phyloP scores from a whole-genome alignment of 106 monocot genomes.

The Dioscorea alata region DNA sequence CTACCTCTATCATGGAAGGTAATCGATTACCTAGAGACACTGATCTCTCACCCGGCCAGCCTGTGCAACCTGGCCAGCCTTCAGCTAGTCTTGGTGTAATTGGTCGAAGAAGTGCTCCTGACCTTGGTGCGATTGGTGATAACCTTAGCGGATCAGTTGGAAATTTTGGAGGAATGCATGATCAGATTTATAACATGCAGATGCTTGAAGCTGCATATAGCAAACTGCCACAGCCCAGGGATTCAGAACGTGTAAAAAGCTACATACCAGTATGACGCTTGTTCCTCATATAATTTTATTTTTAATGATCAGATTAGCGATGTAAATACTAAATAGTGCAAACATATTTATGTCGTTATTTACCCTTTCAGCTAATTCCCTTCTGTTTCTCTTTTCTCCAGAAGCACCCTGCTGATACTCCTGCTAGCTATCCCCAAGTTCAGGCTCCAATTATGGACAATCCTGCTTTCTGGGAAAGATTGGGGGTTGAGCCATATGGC shows the following conservation, averaged over 20 bases:
- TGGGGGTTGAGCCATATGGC: slow-evolving; percentile 57
- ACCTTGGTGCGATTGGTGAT: slow-evolving; percentile 91
- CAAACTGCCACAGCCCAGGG: slow-evolving; percentile 90
- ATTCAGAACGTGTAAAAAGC: slow-evolving; percentile 77
- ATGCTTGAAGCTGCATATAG: slow-evolving; percentile 83
- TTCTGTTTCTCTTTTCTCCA: slow-evolving; percentile 27
- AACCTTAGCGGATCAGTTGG: slow-evolving; percentile 51
- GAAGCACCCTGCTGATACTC: slow-evolving; percentile 79
- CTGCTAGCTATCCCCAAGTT: slow-evolving; percentile 81
- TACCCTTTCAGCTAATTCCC: neutral
- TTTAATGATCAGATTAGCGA: too few species aligned
- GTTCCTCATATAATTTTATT: neutral
- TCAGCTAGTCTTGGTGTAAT: slow-evolving; percentile 82
- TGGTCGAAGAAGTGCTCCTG: slow-evolving; percentile 85
- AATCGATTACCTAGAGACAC: slow-evolving; percentile 47
- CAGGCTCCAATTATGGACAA: slow-evolving; percentile 76
- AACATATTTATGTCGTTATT: too few species aligned
- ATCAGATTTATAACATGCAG: slow-evolving; percentile 75
- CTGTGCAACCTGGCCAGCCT: slow-evolving; percentile 53
- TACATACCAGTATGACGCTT: slow-evolving; percentile 63
- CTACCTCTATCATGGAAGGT: slow-evolving; percentile 43
- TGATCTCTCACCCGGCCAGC: slow-evolving; percentile 77
- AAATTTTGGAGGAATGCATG: slow-evolving; percentile 53
- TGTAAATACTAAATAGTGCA: too few species aligned
- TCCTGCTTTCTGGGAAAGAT: slow-evolving; percentile 87